Conservation (phyloP, 257 asterid genomes). For the Solanum lycopersicoides region DNA sequence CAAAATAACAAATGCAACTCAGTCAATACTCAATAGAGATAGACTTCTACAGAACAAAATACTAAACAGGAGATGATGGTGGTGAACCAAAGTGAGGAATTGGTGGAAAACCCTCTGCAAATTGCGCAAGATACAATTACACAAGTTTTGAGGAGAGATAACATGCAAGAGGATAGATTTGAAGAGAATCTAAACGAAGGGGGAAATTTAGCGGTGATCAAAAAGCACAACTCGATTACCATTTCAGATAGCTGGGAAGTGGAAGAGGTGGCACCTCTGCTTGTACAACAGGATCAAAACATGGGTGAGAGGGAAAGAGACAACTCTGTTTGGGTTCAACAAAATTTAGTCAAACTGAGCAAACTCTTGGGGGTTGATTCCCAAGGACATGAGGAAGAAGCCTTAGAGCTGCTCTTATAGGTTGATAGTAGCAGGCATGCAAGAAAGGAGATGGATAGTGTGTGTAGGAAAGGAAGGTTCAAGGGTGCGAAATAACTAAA, state of each 20-base stretch:
- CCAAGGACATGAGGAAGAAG: not conserved
- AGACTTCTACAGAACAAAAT: not conserved
- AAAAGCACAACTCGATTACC: not conserved
- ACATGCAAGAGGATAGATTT: not conserved
- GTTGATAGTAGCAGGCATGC: not conserved
- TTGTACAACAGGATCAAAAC: not conserved
- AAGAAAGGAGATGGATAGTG: not conserved
- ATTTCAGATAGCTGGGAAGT: not conserved
- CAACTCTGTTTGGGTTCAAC: not conserved
- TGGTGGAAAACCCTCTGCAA: not conserved
- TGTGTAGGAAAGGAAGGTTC: not conserved
- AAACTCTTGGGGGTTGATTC: not conserved
- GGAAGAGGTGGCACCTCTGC: not conserved
- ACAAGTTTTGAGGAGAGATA: no score
- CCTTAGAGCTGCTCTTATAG: not conserved
- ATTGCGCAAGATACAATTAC: no score
- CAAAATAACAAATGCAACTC: no score
- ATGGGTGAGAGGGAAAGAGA: not conserved
- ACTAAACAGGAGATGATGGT: not conserved
- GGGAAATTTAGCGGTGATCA: not conserved
- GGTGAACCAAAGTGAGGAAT: not conserved
- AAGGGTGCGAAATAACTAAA: not conserved
- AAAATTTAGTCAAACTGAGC: not conserved
- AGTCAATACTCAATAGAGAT: not conserved
- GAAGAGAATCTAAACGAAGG: not conserved